Evolutionary conservation across 371 early-diverging fungal genomes (phyloP).

Genomic region (Pancytospora philotis): DNA sequence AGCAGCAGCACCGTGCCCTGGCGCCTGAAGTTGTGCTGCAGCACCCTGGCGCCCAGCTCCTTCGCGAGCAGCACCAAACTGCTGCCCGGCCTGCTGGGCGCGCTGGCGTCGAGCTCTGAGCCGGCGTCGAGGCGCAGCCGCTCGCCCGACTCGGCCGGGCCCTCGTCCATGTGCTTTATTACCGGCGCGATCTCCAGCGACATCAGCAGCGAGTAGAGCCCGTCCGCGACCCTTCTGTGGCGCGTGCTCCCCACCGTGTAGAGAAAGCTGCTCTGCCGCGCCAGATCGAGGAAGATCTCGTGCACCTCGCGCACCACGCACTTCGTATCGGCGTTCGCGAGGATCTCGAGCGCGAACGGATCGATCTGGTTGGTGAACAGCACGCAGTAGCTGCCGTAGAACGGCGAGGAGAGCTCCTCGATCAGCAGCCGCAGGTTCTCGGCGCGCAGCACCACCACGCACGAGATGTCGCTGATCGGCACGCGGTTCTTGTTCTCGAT

Average conservation of each 20-base stretch:
- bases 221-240: constrained; percentile 23
- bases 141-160: background rate
- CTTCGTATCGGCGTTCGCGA: constrained; percentile 54
- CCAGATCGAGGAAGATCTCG: constrained; percentile 56
- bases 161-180: constrained; percentile 11
- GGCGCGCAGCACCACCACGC: constrained; percentile 47
- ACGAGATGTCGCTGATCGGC: constrained; percentile 43
- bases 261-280: constrained; percentile 8
- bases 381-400: constrained; percentile 52
- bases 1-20: constrained; percentile 65
- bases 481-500: constrained; percentile 44
- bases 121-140: background rate
- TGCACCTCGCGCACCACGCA: constrained; percentile 53
- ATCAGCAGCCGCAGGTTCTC: constrained; percentile 44
- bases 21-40: background rate
- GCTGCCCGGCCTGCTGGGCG: background rate
- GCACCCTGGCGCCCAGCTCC: constrained; percentile 3
- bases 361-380: constrained; percentile 52
- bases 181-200: constrained; percentile 44
- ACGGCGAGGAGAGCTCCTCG: constrained; percentile 51
- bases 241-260: background rate
- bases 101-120: background rate
- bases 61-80: background rate
- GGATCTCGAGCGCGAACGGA: constrained; percentile 39
- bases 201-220: constrained; percentile 40